phyloP scores from a whole-genome alignment of 257 asterid species.

The Solanum piurae region DNA sequence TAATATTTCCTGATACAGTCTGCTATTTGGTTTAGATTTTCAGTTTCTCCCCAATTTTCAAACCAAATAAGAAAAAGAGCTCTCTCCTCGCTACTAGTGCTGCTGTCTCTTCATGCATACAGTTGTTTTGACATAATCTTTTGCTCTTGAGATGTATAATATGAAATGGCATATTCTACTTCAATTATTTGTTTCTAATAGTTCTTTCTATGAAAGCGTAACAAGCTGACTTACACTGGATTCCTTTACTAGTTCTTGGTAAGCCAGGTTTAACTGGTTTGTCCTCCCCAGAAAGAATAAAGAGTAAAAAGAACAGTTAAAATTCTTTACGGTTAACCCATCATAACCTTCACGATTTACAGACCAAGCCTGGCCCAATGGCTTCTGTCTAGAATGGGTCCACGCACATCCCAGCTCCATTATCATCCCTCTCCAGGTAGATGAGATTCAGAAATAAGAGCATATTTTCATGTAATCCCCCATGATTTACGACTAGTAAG shows the following conservation, averaged over 20 bases:
- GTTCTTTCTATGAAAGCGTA: neutral
- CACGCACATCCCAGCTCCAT: neutral
- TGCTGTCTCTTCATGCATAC: neutral
- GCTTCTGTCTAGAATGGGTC: neutral
- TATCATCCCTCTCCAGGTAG: neutral
- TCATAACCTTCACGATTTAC: neutral
- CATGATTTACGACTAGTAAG: neutral
- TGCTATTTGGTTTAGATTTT: neutral
- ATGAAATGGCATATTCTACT: neutral
- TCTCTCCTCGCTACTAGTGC: neutral
- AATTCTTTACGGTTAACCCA: neutral
- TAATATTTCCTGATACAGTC: neutral
- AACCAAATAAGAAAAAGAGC: neutral
- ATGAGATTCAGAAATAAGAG: neutral
- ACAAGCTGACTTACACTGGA: neutral
- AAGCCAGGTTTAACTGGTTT: neutral
- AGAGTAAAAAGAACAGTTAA: neutral
- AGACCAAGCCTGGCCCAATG: neutral
- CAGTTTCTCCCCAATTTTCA: neutral
- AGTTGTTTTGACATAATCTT: neutral
- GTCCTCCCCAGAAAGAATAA: neutral
- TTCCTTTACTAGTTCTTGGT: neutral
- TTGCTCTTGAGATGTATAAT: neutral
- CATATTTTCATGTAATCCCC: neutral
- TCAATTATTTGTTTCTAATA: neutral